phyloP scores from a whole-genome alignment of 305 asterid species.

The Plantago coronopus region DNA sequence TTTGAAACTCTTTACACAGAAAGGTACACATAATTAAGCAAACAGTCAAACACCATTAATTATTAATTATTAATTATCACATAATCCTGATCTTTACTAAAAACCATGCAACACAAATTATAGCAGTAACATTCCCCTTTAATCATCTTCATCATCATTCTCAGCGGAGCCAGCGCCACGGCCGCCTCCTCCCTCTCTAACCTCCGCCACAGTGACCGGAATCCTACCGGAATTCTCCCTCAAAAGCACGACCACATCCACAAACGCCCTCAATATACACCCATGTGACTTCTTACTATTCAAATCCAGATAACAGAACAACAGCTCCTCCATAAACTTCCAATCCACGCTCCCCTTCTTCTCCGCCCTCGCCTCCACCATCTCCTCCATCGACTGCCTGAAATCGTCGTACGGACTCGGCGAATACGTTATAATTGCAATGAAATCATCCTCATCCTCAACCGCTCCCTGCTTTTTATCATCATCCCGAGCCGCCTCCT shows the following conservation, averaged over 20 bases:
- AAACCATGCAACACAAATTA: too few species aligned
- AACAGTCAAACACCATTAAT: too few species aligned
- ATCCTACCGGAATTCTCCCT: conserved; percentile 19
- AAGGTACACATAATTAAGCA: too few species aligned
- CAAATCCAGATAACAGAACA: conserved; percentile 69
- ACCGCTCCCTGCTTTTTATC: not conserved
- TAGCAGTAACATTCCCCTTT: too few species aligned
- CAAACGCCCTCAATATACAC: conserved; percentile 70
- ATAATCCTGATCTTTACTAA: too few species aligned
- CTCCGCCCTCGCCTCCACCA: conserved; percentile 71
- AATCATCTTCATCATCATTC: too few species aligned
- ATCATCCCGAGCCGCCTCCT: not conserved
- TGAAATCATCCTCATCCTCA: conserved; percentile 36
- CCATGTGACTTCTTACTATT: conserved; percentile 51
- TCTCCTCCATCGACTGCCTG: conserved; percentile 88
- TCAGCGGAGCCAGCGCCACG: too few species aligned
- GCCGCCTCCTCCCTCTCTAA: not conserved
- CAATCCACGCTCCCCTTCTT: conserved; percentile 59
- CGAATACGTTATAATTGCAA: conserved; percentile 63
- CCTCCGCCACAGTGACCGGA: conserved; percentile 8
- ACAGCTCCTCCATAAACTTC: conserved; percentile 75
- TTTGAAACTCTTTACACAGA: too few species aligned
- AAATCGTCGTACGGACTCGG: conserved; percentile 76
- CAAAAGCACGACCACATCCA: conserved; percentile 46
- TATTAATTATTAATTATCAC: too few species aligned